Percentiles rank a stretch among this genome's conserved stretches.
Conservation (phyloP, 129 eudicot species). For the Pulicaria dysenterica region DNA sequence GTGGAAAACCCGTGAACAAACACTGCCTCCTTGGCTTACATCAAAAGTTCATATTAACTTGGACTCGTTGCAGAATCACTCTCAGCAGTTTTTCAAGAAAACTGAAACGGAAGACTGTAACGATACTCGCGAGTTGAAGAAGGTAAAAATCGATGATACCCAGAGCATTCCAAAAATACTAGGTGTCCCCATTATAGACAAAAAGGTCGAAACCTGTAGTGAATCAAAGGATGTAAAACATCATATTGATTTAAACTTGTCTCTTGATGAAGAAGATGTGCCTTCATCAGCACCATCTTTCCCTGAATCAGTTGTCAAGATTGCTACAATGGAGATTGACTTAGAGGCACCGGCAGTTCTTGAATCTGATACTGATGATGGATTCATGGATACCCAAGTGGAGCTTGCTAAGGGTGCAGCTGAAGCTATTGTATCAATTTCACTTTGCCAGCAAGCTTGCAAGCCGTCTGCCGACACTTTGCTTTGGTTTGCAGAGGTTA, state of each 20-base stretch:
- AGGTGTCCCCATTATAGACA: constrained; percentile 42
- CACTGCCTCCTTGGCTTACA: constrained; percentile 43
- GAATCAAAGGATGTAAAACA: constrained; percentile 35
- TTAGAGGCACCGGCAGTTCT: constrained; percentile 59
- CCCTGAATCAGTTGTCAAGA: constrained; percentile 53
- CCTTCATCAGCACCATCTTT: constrained; percentile 43
- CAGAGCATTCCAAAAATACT: constrained; percentile 30
- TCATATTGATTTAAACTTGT: constrained; percentile 71
- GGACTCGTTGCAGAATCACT: constrained; percentile 57
- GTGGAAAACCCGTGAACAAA: constrained; percentile 33
- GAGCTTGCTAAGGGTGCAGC: constrained; percentile 59
- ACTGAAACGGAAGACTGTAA: constrained; percentile 24
- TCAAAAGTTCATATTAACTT: constrained; percentile 45
- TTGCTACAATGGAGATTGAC: constrained; percentile 60
- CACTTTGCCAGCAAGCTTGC: constrained; percentile 31
- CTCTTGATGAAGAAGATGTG: constrained; percentile 59
- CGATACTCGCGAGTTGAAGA: constrained; percentile 24
- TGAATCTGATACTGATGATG: constrained; percentile 42
- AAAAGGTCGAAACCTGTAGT: constrained; percentile 12
- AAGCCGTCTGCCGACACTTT: constrained; percentile 37
- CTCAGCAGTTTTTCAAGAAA: constrained; percentile 60
- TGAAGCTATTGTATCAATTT: constrained; percentile 64
- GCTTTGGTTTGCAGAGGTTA: constrained; percentile 63
- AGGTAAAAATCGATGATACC: constrained; percentile 22
- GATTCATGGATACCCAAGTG: constrained; percentile 25